Evolutionary conservation across 148 eudicot species (phyloP), one percentile per base, ranked within the genome.

Genomic region (Fagopyrum tataricum): DNA sequence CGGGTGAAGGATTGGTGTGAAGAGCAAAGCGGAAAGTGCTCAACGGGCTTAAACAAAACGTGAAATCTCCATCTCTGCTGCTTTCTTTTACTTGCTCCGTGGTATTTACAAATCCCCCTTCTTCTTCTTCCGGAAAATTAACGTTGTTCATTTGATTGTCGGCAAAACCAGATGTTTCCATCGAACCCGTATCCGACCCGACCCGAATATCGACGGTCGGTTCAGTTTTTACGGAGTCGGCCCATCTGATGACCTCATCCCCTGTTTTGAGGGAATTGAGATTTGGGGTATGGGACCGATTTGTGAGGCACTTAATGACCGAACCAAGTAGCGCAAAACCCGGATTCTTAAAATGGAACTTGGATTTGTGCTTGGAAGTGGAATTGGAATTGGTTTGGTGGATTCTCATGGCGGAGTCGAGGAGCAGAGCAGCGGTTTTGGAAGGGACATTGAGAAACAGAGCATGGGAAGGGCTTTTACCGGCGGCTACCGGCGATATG

Each of bases 361-460:
- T 82, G 48, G 87, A 79, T 73, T 76, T 86, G 1, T 79, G 66
- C 8, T 76, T 75, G 0, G 80, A 20, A 20, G 48, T 26, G 18
- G 64, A 8, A 58, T 7, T 8, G 31, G 21, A 7, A 6, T 11
- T 70, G 39, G 81, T 85, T 24, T 82, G 83, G 20, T 93, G 88
- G 55, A 89, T 88, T 82, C 84, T 81, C 67, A 84, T 42, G 0
- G 97, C 97, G 2, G 98, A 90, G 72, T 93, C 97, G 5, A 87
- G 74, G 0, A 93, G 86, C 74, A 86, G 44, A 39, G 92, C 70
- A 11, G 93, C 90, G 2, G 92, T 91, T 75, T 82, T 79, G 0
- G 97, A 78, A 4, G 98, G 97, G 31, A 91, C 76, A 55, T 89
- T 80, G 46, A 91, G 89, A n/a, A 82, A 76, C 40, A 90, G 86